Conservation (phyloP, 176 grass and related monocot genomes). For the Carex cristatella region DNA sequence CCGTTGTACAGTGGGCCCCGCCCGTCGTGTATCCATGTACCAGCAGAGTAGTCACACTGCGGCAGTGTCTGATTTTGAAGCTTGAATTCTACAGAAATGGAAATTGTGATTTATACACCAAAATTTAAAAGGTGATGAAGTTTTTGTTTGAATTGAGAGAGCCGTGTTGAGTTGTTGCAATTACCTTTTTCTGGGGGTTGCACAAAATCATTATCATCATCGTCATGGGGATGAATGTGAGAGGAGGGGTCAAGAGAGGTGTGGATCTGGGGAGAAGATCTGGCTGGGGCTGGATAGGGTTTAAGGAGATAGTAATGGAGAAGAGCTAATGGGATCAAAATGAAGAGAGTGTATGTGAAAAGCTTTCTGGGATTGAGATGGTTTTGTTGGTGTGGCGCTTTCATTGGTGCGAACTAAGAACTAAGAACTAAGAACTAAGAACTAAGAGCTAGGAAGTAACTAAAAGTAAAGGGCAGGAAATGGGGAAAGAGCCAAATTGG, state of each 20-base stretch:
- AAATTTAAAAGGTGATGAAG: no score
- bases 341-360: constrained; percentile 39
- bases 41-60: constrained; percentile 57
- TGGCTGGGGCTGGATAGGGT: constrained; percentile 2
- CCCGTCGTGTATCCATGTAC: constrained; percentile 49
- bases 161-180: background rate
- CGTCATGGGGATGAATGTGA: background rate
- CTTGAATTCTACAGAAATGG: background rate
- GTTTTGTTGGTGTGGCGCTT: background rate
- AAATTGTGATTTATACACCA: no score
- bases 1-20: constrained; percentile 50
- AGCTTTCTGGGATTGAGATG: constrained; percentile 32
- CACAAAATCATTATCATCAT: background rate
- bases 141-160: no score
- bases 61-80: background rate
- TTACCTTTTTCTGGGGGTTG: background rate
- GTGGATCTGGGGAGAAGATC: background rate
- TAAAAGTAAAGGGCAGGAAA: background rate
- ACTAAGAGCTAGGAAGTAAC: no score
- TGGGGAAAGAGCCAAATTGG: background rate
- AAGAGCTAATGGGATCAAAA: constrained; percentile 48
- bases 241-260: background rate
- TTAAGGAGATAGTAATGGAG: constrained; percentile 59
- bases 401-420: background rate
- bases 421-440: no score